Base-by-base conservation (phyloP, 129 eudicot genomes). In the Cynara cardunculus region DNA sequence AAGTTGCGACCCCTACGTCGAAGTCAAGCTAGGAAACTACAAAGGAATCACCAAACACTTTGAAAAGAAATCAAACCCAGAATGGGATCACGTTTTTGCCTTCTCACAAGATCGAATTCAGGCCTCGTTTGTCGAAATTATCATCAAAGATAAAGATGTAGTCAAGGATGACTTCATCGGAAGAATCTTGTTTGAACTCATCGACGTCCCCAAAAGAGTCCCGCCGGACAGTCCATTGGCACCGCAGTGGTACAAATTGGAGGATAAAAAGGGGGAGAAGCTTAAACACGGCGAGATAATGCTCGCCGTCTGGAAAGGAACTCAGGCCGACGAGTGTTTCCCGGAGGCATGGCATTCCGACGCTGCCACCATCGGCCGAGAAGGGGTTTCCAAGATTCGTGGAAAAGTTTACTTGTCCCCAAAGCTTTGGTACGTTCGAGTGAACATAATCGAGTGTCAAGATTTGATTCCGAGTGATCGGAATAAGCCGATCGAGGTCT, bases 311-410 rank as follows among this genome's bases (percentile, higher is more conserved):
- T 94, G 98, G 98, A 84, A 61, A 82, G 98, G 98, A 61, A 94
- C 96, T 66, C 98, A 94, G 69, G 98, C 97, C 1, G 98, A 94
- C 75, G 98, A 94, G 87, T 91, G 89, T 4, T 94, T 94, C 80
- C 76, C 97, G 7, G 97, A 94, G 56, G 95, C 97, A 1, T 94
- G 97, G 98, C 98, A 94, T 82, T 94, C 98, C 18, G 98, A 94
- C 80, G 97, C 96, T 0, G 97, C 98, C 1, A 25, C 84, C 0
- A 85, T 90, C 28, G 89, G 91, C 68, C 87, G 88, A 3, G 97
- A 94, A 2, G 96, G 91, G 0, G 84, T 91, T 5, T 70, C 92
- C 0, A 86, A 84, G 32, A 94, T 94, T 44, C 81, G 98, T 12
- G 97, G 97, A 32, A 94, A 94, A 71, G 98, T 94, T 14, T 94